phyloP scores from a whole-genome alignment of 345 rosid genomes.

The Eucalyptus urophylla region DNA sequence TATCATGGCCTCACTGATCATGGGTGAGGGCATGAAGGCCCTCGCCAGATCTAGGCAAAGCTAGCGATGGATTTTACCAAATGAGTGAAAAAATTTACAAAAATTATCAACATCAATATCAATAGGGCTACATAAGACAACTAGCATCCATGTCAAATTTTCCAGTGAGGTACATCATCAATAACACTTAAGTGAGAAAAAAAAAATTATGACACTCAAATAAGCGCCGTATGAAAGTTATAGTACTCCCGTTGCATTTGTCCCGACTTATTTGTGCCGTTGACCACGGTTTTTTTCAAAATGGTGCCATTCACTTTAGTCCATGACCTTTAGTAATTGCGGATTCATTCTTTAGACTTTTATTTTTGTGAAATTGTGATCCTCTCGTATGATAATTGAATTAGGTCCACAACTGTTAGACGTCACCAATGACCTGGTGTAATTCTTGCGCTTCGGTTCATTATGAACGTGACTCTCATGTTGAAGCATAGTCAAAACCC shows the following conservation, averaged over 20 bases:
- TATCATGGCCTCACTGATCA: no score
- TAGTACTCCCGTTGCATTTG: no score
- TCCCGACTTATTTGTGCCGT: neutral
- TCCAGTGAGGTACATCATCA: no score
- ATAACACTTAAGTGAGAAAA: no score
- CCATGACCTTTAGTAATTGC: neutral
- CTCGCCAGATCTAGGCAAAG: no score
- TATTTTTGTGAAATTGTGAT: neutral
- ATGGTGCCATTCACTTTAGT: neutral
- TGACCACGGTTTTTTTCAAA: neutral
- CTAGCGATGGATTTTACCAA: accelerated
- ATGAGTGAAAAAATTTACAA: no score
- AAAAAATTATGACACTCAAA: no score
- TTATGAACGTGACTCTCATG: neutral
- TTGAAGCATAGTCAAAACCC: neutral
- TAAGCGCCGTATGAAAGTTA: accelerated
- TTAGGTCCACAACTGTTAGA: neutral
- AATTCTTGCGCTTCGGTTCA: neutral
- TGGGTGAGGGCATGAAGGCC: no score
- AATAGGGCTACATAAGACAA: no score
- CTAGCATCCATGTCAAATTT: accelerated
- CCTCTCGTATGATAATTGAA: neutral
- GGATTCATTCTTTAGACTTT: neutral
- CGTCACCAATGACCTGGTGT: neutral
- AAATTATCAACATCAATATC: accelerated